Base-by-base conservation (phyloP, 2,329 filamentous ascomycete species). In the Ophiostoma fasciatum region DNA sequence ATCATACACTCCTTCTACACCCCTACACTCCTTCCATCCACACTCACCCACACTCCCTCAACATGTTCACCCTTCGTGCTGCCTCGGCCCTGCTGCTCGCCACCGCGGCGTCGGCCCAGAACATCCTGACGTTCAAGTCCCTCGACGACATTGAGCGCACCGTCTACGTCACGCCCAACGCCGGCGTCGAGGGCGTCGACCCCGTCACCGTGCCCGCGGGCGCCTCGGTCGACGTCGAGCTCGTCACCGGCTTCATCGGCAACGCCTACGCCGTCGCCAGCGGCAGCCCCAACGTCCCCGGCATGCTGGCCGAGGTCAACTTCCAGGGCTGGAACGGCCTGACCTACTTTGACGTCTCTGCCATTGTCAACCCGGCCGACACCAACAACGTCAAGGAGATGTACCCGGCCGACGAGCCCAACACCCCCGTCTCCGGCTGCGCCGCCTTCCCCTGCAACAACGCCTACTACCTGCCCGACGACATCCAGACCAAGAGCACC, bases 61-160 rank as follows among this genome's bases (percentile, higher is more conserved):
- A 21, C 9, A 42, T 42, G 37, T 27, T 36, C 27, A 37, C 31
- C 21, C 15, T 42, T 28, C 37, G 34, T 27, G 18, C 21, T 17
- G 29, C 23, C 7, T 28, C 25, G 9, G 22, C 31, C 21, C 23
- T 37, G 15, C 31, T 39, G 8, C 34, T 42, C 6, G 61, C 60
- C 40, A 53, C 60, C 42, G 21, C 27, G 34, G 61, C 53, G 47
- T 51, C 50, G 37, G 67, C 64, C 40, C 52, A 49, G 50, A 66
- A 64, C 54, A 55, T 56, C 25, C 55, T 78, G 48, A 71, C 66
- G 45, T 75, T 78, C 58, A 48, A 64, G 54, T 74, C 68, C 46
- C 65, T 73, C 34, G 74, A 78, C 51, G 47, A 53, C 40, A 57
- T 54, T 23, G 50, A 54, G 40, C 64, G 68, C 51, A 64, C 59